A percentile compares a stretch with the other conserved stretches of the same genome.
phyloP scores from a whole-genome alignment of 73 alveolate species.

The Tetrahymena thermophila region DNA sequence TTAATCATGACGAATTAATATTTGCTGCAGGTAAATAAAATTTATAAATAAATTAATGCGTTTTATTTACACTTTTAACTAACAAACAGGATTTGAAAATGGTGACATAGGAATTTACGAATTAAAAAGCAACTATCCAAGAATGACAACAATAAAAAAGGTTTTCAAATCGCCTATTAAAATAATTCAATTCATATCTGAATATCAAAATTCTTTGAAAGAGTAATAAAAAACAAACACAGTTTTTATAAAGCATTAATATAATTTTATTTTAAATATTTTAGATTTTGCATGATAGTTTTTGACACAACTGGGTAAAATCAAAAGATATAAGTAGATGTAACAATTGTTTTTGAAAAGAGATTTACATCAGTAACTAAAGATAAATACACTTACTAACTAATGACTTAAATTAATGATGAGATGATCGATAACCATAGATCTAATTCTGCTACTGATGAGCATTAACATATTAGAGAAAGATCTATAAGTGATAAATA shows the following conservation, averaged over 20 bases:
- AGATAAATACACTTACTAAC: not conserved
- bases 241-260: not conserved
- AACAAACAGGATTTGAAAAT: not conserved
- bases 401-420: not conserved
- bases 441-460: not conserved
- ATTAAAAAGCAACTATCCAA: not conserved
- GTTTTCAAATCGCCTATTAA: not conserved
- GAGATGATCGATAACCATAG: not conserved
- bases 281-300: not conserved
- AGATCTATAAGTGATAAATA: not conserved
- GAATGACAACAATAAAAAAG: not conserved
- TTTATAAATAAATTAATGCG: not conserved
- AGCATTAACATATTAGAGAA: not conserved
- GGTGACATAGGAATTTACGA: not conserved
- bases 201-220: not conserved
- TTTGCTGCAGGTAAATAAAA: not conserved
- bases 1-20: not conserved
- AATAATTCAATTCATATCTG: not conserved
- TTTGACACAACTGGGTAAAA: not conserved
- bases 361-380: not conserved
- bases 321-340: not conserved
- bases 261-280: not conserved
- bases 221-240: not conserved
- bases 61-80: too few relatives aligned
- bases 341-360: not conserved